A percentile compares a stretch with the other conserved stretches of the same genome.
Evolutionary conservation across 2,329 filamentous ascomycete species (phyloP).

Genomic region (Fusarium sp.): DNA sequence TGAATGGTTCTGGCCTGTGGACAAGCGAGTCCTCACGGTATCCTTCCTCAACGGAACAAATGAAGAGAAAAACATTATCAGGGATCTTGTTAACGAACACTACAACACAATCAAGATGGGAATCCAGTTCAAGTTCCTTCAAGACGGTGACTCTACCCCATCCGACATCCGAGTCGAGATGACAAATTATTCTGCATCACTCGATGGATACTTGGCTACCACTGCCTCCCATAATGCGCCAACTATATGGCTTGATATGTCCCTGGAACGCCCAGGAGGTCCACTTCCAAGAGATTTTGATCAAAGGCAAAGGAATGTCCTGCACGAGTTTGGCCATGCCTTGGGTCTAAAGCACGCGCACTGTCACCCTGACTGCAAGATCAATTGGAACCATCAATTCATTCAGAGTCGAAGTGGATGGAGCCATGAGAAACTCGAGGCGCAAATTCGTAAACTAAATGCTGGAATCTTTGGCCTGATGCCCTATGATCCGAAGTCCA

Average conservation of each 20-base stretch:
- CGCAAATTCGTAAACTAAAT: background rate
- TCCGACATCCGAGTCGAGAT: background rate
- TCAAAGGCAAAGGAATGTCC: background rate
- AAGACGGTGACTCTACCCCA: background rate
- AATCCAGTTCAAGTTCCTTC: background rate
- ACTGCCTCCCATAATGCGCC: no score
- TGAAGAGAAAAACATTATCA: background rate
- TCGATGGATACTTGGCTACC: background rate
- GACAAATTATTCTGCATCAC: background rate
- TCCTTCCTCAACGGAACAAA: background rate
- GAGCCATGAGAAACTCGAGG: background rate
- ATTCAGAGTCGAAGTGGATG: background rate
- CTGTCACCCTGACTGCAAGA: background rate
- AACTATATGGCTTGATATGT: background rate
- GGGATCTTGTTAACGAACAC: background rate
- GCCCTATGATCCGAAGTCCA: background rate
- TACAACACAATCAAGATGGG: slow-evolving; percentile 1
- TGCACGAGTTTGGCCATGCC: background rate
- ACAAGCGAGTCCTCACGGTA: background rate
- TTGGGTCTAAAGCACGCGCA: background rate
- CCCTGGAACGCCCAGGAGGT: background rate
- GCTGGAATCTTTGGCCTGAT: background rate
- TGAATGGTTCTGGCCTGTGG: background rate
- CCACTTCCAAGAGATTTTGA: background rate
- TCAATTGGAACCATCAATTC: background rate